Evolutionary conservation across 768 basidiomycete genomes (phyloP).

Genomic region (Leccinum barrowsii): DNA sequence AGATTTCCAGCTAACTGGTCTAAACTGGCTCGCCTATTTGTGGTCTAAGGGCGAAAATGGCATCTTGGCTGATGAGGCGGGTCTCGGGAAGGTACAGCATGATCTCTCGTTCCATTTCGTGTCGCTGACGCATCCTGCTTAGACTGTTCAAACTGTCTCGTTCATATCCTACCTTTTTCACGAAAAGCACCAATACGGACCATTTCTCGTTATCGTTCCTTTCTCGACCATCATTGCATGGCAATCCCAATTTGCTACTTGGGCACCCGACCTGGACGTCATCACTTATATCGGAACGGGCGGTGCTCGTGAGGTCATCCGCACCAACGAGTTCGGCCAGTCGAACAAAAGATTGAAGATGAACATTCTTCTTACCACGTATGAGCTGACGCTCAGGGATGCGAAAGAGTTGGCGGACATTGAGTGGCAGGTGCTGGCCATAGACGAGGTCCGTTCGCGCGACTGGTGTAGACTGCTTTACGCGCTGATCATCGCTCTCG

Average conservation of each 20-base stretch:
- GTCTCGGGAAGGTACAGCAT: constrained; percentile 76
- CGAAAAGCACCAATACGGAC: constrained; percentile 87
- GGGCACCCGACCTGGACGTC: constrained; percentile 96
- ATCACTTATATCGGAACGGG: constrained; percentile 95
- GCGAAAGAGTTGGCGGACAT: constrained; percentile 84
- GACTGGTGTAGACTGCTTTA: neutral
- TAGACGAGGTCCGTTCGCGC: constrained; percentile 76
- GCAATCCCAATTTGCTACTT: constrained; percentile 90
- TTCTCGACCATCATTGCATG: constrained; percentile 97
- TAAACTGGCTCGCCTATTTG: constrained; percentile 96
- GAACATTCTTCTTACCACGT: constrained; percentile 96
- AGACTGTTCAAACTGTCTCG: constrained; percentile 95
- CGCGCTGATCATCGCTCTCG: constrained; percentile 12
- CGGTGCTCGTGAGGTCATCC: constrained; percentile 83
- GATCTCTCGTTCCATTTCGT: constrained; percentile 2
- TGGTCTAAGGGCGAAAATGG: constrained; percentile 94
- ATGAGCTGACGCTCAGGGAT: constrained; percentile 92
- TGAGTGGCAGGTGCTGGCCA: constrained; percentile 95
- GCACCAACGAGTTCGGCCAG: constrained; percentile 86
- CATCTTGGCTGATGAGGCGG: constrained; percentile 99
- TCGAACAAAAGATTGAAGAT: constrained; percentile 90
- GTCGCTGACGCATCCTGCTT: constrained; percentile 8
- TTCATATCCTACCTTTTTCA: constrained; percentile 96
- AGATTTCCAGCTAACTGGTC: constrained; percentile 96
- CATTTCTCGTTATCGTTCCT: constrained; percentile 96